Percentiles rank a stretch among this genome's conserved stretches.
Evolutionary conservation across 1,284 basidiomycete species (phyloP).

Genomic region (Lignosus rhinocerotis): DNA sequence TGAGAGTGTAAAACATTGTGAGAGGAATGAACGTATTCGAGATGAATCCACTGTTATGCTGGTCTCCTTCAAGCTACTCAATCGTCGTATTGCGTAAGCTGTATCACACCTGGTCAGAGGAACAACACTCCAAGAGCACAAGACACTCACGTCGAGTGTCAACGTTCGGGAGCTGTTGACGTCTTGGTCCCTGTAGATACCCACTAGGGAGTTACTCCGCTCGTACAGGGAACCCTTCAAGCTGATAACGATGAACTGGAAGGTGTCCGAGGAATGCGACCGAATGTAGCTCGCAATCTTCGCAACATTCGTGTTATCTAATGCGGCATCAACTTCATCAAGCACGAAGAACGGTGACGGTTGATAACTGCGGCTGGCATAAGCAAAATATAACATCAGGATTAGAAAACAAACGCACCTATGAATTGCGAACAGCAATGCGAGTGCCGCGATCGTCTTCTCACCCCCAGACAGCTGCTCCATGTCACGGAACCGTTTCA

Average conservation of each 20-base stretch:
- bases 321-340: conserved; percentile 96
- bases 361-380: conserved; percentile 67
- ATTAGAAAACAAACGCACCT: conserved; percentile 47
- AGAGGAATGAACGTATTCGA: no score
- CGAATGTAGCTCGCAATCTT: conserved; percentile 92
- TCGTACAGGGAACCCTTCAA: conserved; percentile 92
- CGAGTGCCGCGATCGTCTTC: conserved; percentile 97
- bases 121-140: not conserved
- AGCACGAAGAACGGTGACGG: conserved; percentile 99
- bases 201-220: conserved; percentile 87
- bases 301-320: conserved; percentile 95
- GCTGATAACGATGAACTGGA: conserved; percentile 98
- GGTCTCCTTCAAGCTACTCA: conserved; percentile 1
- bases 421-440: conserved; percentile 95
- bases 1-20: no score
- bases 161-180: conserved; percentile 88
- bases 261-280: conserved; percentile 72
- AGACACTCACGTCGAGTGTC: conserved; percentile 81
- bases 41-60: no score
- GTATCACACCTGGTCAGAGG: not conserved
- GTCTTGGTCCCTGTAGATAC: conserved; percentile 93
- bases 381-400: not conserved
- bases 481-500: conserved; percentile 99
- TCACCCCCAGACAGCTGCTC: conserved; percentile 98
- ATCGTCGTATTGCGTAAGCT: conserved; percentile 47